A percentile compares a stretch with the other conserved stretches of the same genome.
These are phyloP conservation scores for Penicillium paradoxum DNA, from an alignment of 495 filamentous ascomycete species.

Conservation along the genomic window DNA sequence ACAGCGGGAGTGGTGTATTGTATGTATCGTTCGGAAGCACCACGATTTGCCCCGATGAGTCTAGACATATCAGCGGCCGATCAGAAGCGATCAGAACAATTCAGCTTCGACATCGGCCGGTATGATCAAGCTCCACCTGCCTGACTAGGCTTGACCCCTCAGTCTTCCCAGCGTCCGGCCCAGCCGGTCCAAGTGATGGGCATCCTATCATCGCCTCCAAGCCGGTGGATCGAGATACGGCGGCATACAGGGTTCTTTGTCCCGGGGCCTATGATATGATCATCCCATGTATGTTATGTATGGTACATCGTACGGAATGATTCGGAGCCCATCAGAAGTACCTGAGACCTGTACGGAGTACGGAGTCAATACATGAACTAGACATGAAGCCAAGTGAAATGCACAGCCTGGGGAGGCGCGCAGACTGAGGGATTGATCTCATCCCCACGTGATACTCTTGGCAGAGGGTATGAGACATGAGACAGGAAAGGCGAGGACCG, in stretches of 20 bases:
- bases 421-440: not conserved
- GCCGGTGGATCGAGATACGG: slow-evolving; percentile 16
- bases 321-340: slow-evolving; percentile 16
- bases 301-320: slow-evolving; percentile 19
- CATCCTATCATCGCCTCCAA: slow-evolving; percentile 10
- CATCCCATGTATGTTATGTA: slow-evolving; percentile 9
- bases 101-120: slow-evolving; percentile 10
- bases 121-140: slow-evolving; percentile 16
- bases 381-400: not conserved
- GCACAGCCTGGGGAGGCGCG: slow-evolving; percentile 4
- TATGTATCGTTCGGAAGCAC: slow-evolving; percentile 1
- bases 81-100: not conserved
- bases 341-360: not conserved
- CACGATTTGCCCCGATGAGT: not conserved
- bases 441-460: not conserved
- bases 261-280: slow-evolving; percentile 23
- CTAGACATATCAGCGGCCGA: not conserved
- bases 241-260: slow-evolving; percentile 19
- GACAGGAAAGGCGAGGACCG: not conserved
- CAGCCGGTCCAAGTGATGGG: slow-evolving; percentile 14
- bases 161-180: slow-evolving; percentile 19
- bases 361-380: not conserved
- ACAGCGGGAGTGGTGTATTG: not conserved
- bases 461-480: not conserved
- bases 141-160: slow-evolving; percentile 1